Conservation (phyloP, 2,329 filamentous ascomycete genomes). For the Aspergillus japonicus region DNA sequence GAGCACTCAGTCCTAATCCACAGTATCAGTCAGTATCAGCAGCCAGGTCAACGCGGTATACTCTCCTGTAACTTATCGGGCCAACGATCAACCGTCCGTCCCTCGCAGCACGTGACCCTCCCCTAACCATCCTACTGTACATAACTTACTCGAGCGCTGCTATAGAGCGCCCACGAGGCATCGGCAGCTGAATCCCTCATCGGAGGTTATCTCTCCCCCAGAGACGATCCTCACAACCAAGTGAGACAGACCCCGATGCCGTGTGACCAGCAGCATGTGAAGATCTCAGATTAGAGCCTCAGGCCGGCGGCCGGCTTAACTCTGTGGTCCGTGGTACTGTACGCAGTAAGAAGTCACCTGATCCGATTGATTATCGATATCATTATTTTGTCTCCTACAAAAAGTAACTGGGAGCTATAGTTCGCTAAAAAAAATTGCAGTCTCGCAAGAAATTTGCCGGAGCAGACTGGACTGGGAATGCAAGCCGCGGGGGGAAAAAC, state of each 20-base stretch:
- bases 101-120: neutral
- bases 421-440: too few species aligned
- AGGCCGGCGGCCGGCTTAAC: neutral
- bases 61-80: neutral
- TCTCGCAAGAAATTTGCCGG: too few species aligned
- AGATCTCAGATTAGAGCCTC: neutral
- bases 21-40: too few species aligned
- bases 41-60: too few species aligned
- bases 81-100: neutral
- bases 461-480: neutral
- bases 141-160: too few species aligned
- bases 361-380: too few species aligned
- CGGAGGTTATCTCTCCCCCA: neutral
- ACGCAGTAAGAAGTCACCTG: neutral
- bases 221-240: neutral
- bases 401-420: too few species aligned
- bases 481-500: conserved; percentile 1
- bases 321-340: too few species aligned
- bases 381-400: too few species aligned
- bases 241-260: neutral
- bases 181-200: neutral
- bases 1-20: too few species aligned
- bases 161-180: too few species aligned
- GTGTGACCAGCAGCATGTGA: conserved; percentile 9
- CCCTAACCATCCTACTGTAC: too few species aligned